Percentiles rank a stretch among this genome's conserved stretches.
These are phyloP conservation scores for Mycena leptocephala DNA, from an alignment of 768 basidiomycete species.

Conservation along the genomic window DNA sequence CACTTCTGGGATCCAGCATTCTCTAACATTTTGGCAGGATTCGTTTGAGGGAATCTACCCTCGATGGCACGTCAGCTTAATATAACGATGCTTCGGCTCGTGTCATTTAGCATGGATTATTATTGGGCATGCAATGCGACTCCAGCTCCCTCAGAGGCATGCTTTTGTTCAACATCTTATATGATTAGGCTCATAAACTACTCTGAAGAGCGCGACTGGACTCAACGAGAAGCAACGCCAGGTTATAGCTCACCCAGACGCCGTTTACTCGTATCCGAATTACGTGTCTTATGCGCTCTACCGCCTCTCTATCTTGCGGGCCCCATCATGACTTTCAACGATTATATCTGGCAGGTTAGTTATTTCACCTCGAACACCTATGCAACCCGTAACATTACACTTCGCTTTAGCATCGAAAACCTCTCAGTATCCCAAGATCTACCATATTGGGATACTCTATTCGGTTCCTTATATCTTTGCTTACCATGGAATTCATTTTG, in stretches of 20 bases:
- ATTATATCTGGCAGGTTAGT: conserved; percentile 93
- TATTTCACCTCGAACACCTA: background rate
- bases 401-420: conserved; percentile 81
- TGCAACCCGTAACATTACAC: background rate
- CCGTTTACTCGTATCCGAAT: conserved; percentile 77
- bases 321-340: conserved; percentile 96
- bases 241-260: conserved; percentile 65
- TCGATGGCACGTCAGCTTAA: conserved; percentile 96
- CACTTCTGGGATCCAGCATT: background rate
- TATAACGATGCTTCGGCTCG: conserved; percentile 93
- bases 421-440: conserved; percentile 60
- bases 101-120: conserved; percentile 95
- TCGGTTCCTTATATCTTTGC: conserved; percentile 79
- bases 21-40: conserved; percentile 63
- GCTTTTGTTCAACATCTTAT: conserved; percentile 34
- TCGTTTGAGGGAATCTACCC: conserved; percentile 83
- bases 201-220: conserved; percentile 43
- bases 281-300: conserved; percentile 93
- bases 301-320: conserved; percentile 96
- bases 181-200: background rate
- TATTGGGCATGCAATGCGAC: conserved; percentile 80
- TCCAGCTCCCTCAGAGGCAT: conserved; percentile 59
- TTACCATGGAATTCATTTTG: conserved; percentile 92
- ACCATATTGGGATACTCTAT: conserved; percentile 70
- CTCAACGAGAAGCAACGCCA: conserved; percentile 76